These are phyloP conservation scores for Encephalitozoon hellem DNA, from an alignment of 371 early-diverging fungal species.

Conservation along the genomic window DNA sequence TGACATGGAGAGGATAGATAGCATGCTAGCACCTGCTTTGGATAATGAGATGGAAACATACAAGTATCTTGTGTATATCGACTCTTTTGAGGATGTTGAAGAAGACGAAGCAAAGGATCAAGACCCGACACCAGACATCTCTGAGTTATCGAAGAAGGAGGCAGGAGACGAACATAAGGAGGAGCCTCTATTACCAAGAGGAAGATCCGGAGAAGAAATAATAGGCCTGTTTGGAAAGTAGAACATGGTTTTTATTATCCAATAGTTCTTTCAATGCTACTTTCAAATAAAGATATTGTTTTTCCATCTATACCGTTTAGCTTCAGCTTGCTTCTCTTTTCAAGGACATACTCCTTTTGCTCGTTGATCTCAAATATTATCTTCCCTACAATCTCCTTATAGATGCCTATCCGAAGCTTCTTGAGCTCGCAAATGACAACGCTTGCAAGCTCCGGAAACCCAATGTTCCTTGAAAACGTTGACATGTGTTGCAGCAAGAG, in stretches of 20 bases:
- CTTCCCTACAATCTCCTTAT: slow-evolving; percentile 6
- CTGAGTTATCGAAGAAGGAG: background rate
- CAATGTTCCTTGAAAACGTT: background rate
- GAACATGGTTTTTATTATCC: background rate
- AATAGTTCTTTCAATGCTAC: slow-evolving; percentile 1
- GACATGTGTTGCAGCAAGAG: slow-evolving; percentile 3
- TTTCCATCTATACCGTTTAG: slow-evolving; percentile 4
- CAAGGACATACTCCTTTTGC: slow-evolving; percentile 17
- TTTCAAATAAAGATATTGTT: slow-evolving; percentile 1
- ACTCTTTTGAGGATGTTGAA: slow-evolving; percentile 6
- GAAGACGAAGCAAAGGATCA: background rate
- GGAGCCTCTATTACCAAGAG: background rate
- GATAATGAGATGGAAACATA: slow-evolving; percentile 31
- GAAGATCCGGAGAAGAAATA: background rate
- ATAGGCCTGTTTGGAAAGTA: background rate
- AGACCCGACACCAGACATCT: background rate
- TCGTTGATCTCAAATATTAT: background rate
- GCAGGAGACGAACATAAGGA: background rate
- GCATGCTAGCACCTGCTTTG: background rate
- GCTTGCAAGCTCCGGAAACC: slow-evolving; percentile 20
- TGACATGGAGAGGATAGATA: slow-evolving; percentile 22
- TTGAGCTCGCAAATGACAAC: slow-evolving; percentile 18
- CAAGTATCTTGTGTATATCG: slow-evolving; percentile 36
- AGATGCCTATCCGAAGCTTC: slow-evolving; percentile 19
- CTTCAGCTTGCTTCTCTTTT: slow-evolving; percentile 20